Base-by-base conservation (phyloP, 2,329 filamentous ascomycete species). In the Escovopsis weberi region DNA sequence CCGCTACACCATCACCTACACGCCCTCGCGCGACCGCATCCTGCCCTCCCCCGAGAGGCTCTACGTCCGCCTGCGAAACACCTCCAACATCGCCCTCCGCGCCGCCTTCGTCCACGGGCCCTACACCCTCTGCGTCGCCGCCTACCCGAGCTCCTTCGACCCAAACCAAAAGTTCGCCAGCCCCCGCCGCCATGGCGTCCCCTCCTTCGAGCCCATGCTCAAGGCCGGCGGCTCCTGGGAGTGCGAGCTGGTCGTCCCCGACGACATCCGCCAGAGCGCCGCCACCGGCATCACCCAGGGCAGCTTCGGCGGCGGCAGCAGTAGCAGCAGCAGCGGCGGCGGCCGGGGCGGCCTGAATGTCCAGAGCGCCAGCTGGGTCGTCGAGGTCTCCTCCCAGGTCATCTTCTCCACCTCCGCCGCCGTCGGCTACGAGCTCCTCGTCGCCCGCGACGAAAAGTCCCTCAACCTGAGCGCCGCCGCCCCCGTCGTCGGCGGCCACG, bases 81-180 rank as follows among this genome's bases (percentile, higher is more conserved):
- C 85, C 9, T 91, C 84, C 34, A 82, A 85, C 44, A 85, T 94
- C 49, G 85, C 91, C 12, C 70, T 96, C 34, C 85, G 91, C 55
- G 91, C 91, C 42, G 91, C 91, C 44, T 98, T 95, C 59, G 81
- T 98, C 42, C 91, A 95, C 63, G 91, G 91, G 0, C 91, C 91
- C 1, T 98, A 98, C 59, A 93, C 81, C 1, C 73, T 96, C 33
- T 87, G 86, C 54, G 82, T 88, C 39, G 80, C 88, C 41, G 84
- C 87, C 23, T 94, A 93, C 54, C 86, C 89, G 1, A 72, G 83
- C 12, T 76, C 72, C 38, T 96, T 91, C 66, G 74, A 88, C 54
- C 86, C 89, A 2, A 87, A 94, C 62, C 68, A 72, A 50, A 87
- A 85, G 58, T 80, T 83, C 52, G 75, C 80, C 45, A 70, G 80